Conservation (phyloP, 2,329 filamentous ascomycete species). For the Cadophora sp. region DNA sequence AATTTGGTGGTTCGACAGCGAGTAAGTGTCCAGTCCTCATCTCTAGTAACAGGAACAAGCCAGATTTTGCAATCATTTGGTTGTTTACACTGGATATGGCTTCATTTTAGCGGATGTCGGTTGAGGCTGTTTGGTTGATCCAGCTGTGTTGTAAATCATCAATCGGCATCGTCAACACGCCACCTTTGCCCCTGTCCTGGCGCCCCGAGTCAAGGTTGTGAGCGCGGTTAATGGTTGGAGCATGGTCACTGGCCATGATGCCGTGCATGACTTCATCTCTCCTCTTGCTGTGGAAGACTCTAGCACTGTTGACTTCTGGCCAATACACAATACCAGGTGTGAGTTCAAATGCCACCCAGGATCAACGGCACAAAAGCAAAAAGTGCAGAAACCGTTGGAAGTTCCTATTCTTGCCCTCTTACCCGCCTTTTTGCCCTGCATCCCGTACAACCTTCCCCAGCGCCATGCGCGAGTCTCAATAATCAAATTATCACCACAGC, state of each 20-base stretch:
- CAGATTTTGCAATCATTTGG: neutral
- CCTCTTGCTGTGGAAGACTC: neutral
- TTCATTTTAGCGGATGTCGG: neutral
- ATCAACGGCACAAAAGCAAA: slow-evolving; percentile 7
- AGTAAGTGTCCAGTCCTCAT: neutral
- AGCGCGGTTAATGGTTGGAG: slow-evolving; percentile 1
- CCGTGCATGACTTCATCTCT: slow-evolving; percentile 5
- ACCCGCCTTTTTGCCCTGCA: neutral
- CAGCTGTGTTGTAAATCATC: neutral
- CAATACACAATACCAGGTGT: neutral
- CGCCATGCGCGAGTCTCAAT: slow-evolving; percentile 1
- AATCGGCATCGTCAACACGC: slow-evolving; percentile 21
- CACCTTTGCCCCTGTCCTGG: slow-evolving; percentile 12
- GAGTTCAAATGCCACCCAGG: neutral
- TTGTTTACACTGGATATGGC: neutral
- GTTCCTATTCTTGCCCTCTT: neutral
- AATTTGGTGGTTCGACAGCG: neutral
- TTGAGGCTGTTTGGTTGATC: too few species aligned
- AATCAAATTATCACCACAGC: neutral
- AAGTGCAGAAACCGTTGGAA: neutral
- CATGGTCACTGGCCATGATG: slow-evolving; percentile 1
- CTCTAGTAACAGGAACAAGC: neutral
- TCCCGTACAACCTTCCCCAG: neutral
- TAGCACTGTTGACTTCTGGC: neutral
- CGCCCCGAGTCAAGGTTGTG: neutral